Evolutionary conservation across 2,329 filamentous ascomycete genomes (phyloP).

Genomic region (Thielaviopsis ethacetica): DNA sequence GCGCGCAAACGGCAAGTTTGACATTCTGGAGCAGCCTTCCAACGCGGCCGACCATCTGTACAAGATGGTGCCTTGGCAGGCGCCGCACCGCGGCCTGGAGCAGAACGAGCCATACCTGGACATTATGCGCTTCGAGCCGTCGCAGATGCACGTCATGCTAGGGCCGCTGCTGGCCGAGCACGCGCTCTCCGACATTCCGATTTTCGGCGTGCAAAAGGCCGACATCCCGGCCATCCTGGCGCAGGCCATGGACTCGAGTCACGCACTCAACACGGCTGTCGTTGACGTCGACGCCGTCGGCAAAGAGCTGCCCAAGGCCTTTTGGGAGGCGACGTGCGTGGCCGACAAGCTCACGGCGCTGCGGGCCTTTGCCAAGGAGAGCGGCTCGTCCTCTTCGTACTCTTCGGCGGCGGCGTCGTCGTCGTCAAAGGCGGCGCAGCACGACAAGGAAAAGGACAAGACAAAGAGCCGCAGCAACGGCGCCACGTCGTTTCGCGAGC

Average conservation of each 20-base stretch:
- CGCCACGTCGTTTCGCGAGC: constrained; percentile 33
- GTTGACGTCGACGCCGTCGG: constrained; percentile 22
- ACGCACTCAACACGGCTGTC: constrained; percentile 13
- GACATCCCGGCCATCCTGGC: constrained; percentile 27
- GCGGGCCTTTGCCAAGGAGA: constrained; percentile 21
- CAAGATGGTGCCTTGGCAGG: constrained; percentile 43
- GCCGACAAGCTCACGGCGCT: constrained; percentile 33
- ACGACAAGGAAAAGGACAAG: constrained; percentile 9
- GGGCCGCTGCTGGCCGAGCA: constrained; percentile 38
- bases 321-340: constrained; percentile 25
- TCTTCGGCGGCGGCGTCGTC: neutral
- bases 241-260: constrained; percentile 19
- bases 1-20: constrained; percentile 42
- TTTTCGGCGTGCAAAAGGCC: constrained; percentile 38
- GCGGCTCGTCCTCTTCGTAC: neutral
- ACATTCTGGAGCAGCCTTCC: constrained; percentile 45
- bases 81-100: constrained; percentile 40
- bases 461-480: constrained; percentile 11
- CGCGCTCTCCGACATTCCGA: constrained; percentile 33
- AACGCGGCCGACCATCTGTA: constrained; percentile 40
- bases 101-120: constrained; percentile 35
- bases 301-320: constrained; percentile 24
- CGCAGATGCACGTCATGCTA: constrained; percentile 34
- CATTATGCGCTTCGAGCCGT: constrained; percentile 41
- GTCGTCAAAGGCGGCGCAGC: neutral